Evolutionary conservation across 2,329 filamentous ascomycete genomes (phyloP), one percentile per base, ranked within the genome.

Genomic region (Cordyceps farinosa): DNA sequence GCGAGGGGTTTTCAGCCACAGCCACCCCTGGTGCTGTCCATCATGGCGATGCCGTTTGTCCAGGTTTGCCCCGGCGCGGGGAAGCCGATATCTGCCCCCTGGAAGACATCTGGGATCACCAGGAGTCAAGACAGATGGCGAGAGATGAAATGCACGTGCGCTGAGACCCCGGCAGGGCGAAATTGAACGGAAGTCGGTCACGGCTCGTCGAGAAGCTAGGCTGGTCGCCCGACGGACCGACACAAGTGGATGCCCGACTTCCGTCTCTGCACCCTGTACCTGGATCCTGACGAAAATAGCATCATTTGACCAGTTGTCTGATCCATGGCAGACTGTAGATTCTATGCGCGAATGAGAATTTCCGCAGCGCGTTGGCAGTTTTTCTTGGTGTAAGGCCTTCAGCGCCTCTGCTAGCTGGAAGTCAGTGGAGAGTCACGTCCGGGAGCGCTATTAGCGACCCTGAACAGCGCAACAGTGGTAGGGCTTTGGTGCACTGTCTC

Each of bases 121-220:
- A 29, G 8, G 2, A 30, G 13, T 3, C 5, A 15, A 34, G 10
- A 22, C 17, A 22, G 5, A 11, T 32, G 30, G 30, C 32, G 4
- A 30, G 9, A 57, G 30, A 48, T 7, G 22, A 38, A 17, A 27
- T 36, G 42, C 30, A 27, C 29, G 54, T 58, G 55, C 42, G 29
- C 30, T 48, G 29, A 30, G 45, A 51, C 34, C 53, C 36, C 45
- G 22, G 29, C 17, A 56, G 13, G 17, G 47, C 34, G 48, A 34
- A 54, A 38, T 47, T 54, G 48, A 11, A 63, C 61, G 61, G 61
- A 63, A 63, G 61, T 63, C 61, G 61, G 61, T 63, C 45, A 38
- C 55, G 55, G 47, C 36, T 50, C 54, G 48, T 53, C 54, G 55
- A 58, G 51, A 22, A 50, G 52, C 60, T 62, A 62, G 60, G 60